Base-by-base conservation (phyloP, 768 basidiomycete species). In the Arthromyces matolae region DNA sequence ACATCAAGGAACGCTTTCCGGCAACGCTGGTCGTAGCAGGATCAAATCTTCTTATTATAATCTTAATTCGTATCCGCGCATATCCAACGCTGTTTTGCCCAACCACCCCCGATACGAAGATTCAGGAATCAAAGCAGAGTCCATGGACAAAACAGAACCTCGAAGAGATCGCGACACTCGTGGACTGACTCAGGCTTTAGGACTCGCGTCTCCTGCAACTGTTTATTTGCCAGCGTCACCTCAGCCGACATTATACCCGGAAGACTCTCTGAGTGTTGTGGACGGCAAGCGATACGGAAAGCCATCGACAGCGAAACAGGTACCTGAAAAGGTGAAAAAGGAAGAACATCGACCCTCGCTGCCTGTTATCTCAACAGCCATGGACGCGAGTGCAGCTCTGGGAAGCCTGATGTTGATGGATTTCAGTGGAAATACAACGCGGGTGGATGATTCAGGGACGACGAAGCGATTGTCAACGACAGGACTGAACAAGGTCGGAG, bases 41-140 rank as follows among this genome's bases (percentile, higher is more conserved):
- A 81, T 87, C 54, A 84, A 86, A 61, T 85, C 84, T 8, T 75
- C 83, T 5, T 84, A 88, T 57, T 81, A 79, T 49, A 74, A 77
- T 8, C 71, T 77, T 4, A 72, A 78, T 5, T 63, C 71, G 31
- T 76, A 80, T 64, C 74, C 77, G 58, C 80, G 80, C 33, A 69
- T 71, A 22, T 84, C 83, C 12, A 67, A 70, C 16, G 64, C 74
- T 34, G 68, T 72, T 25, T 52, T 68, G 19, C 31, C 42, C 10
- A 59, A 68, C n/a, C n/a, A n/a, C n/a, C n/a, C n/a, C n/a, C 18
- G 54, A 25, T 13, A 29, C 23, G 38, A 41, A 45, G 35, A n/a
- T 41, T 37, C 29, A 33, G 8, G n/a, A n/a, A n/a, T n/a, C n/a
- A n/a, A n/a, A n/a, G n/a, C n/a, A n/a, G n/a, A n/a, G n/a, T n/a